These are phyloP conservation scores for Mariannaea sp. DNA, from an alignment of 2,329 filamentous ascomycete species.

Conservation along the genomic window DNA sequence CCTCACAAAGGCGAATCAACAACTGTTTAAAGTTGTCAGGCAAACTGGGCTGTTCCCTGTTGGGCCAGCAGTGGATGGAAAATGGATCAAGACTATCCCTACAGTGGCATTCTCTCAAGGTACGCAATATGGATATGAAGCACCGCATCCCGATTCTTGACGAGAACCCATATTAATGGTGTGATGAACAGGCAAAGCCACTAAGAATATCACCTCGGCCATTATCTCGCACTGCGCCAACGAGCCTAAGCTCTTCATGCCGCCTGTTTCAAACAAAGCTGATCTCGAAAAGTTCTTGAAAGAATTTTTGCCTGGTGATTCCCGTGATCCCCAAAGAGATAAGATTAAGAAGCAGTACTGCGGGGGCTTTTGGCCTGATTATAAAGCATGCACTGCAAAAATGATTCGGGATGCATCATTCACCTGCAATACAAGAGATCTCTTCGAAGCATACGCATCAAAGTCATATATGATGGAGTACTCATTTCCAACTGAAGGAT, in stretches of 20 bases:
- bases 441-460: slow-evolving; percentile 3
- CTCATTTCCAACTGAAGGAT: background rate
- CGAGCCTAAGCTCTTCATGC: background rate
- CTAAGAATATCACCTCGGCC: background rate
- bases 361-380: background rate
- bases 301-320: slow-evolving; percentile 2
- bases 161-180: background rate
- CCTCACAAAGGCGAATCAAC: slow-evolving; percentile 13
- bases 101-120: slow-evolving; percentile 12
- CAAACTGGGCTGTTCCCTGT: slow-evolving; percentile 24
- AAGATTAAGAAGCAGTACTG: slow-evolving; percentile 10
- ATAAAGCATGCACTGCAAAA: background rate
- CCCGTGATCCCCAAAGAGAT: background rate
- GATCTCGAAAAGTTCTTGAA: background rate
- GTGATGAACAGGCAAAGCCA: background rate
- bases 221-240: slow-evolving; percentile 16
- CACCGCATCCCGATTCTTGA: too few relatives aligned
- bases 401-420: slow-evolving; percentile 16
- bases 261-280: background rate
- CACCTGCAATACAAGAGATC: slow-evolving; percentile 22
- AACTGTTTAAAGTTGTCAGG: slow-evolving; percentile 7
- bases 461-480: slow-evolving; percentile 21
- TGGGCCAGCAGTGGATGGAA: slow-evolving; percentile 21
- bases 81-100: slow-evolving; percentile 18
- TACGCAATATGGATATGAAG: background rate